These are phyloP conservation scores for Mycosphaerella arachidis DNA, from an alignment of 2,329 filamentous ascomycete genomes.

Conservation along the genomic window DNA sequence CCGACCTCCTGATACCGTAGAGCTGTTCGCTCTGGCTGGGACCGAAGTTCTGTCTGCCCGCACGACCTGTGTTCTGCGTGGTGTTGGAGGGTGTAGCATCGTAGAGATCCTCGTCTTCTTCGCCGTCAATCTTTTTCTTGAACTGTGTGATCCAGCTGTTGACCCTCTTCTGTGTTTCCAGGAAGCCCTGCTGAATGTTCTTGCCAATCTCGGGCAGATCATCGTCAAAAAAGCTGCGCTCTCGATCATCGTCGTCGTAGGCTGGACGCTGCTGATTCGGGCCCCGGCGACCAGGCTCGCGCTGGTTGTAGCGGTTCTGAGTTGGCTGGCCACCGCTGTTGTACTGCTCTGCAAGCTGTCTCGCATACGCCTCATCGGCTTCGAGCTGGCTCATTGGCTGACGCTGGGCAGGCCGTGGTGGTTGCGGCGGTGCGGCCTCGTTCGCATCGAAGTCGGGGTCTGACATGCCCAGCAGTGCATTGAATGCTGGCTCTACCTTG, in stretches of 20 bases:
- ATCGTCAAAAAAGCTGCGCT: constrained; percentile 92
- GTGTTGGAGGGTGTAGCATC: constrained; percentile 23
- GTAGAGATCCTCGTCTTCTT: constrained; percentile 64
- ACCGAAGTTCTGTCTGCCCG: constrained; percentile 35
- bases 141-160: constrained; percentile 88
- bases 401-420: constrained; percentile 66
- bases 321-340: constrained; percentile 37
- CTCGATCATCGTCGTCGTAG: constrained; percentile 57
- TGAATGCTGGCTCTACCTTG: constrained; percentile 88
- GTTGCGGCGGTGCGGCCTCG: constrained; percentile 67
- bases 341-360: constrained; percentile 89
- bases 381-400: constrained; percentile 73
- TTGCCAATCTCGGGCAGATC: constrained; percentile 90
- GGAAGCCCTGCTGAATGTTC: constrained; percentile 88
- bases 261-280: constrained; percentile 45
- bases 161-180: constrained; percentile 88
- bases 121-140: constrained; percentile 90
- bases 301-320: constrained; percentile 31
- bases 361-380: constrained; percentile 84
- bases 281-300: constrained; percentile 32
- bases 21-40: constrained; percentile 36
- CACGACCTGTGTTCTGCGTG: constrained; percentile 24
- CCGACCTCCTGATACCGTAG: constrained; percentile 34
- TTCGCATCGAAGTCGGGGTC: constrained; percentile 50
- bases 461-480: constrained; percentile 72